Conservation (phyloP, 352 stramenopile genomes). For the Phytophthora quininea region DNA sequence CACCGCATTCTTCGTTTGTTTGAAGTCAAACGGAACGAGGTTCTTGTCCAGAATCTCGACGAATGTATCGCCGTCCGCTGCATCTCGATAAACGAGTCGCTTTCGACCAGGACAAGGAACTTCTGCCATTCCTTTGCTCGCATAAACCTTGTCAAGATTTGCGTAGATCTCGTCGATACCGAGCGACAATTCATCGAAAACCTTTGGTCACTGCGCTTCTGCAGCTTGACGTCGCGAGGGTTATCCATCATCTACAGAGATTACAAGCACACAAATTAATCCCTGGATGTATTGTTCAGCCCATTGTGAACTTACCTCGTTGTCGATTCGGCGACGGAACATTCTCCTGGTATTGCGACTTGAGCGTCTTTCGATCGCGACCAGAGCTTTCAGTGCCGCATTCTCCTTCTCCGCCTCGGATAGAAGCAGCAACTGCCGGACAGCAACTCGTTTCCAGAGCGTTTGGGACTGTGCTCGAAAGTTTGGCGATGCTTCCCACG, state of each 20-base stretch:
- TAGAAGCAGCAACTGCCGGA: neutral
- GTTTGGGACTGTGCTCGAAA: neutral
- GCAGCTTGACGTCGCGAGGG: neutral
- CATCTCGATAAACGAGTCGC: neutral
- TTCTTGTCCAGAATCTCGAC: constrained; percentile 9
- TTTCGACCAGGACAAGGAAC: constrained; percentile 9
- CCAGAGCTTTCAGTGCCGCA: neutral
- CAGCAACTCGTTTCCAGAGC: constrained; percentile 10
- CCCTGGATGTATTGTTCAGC: too few relatives aligned
- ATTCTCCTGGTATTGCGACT: constrained; percentile 2
- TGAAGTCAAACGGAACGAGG: constrained; percentile 10
- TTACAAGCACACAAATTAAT: neutral
- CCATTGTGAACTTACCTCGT: neutral
- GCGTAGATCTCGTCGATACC: constrained; percentile 3
- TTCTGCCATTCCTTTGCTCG: neutral
- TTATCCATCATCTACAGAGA: constrained; percentile 3
- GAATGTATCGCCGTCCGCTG: neutral
- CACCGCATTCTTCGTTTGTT: constrained; percentile 1
- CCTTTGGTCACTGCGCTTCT: neutral
- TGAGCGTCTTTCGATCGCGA: neutral
- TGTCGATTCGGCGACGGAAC: constrained; percentile 5
- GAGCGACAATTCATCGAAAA: constrained; percentile 4
- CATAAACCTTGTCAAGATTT: neutral
- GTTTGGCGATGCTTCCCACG: neutral
- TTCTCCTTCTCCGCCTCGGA: constrained; percentile 8